Evolutionary conservation across 805 yeast species (phyloP).

Genomic region (Lipomyces oligophaga): DNA sequence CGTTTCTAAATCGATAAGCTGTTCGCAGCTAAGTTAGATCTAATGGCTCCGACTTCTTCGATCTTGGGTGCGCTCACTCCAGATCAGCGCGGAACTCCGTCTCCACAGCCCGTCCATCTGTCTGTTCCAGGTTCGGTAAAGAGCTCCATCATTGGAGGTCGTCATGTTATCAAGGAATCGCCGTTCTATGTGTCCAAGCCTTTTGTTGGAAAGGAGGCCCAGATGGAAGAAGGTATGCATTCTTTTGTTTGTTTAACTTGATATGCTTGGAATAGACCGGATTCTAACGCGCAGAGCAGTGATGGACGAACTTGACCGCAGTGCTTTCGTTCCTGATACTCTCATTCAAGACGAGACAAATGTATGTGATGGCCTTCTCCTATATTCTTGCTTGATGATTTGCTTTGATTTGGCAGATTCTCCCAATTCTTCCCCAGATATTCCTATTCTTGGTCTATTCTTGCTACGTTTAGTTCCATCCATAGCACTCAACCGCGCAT

Average conservation of each 20-base stretch:
- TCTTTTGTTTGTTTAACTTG: neutral
- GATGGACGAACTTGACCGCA: slow-evolving; percentile 70
- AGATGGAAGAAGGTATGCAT: slow-evolving; percentile 51
- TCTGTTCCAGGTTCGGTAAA: slow-evolving; percentile 19
- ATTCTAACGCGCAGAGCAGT: slow-evolving; percentile 45
- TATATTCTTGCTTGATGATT: neutral
- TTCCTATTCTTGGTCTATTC: neutral
- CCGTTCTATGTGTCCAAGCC: slow-evolving; percentile 59
- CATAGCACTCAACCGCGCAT: neutral
- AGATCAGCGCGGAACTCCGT: slow-evolving; percentile 14
- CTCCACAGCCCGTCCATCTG: slow-evolving; percentile 23
- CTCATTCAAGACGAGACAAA: slow-evolving; percentile 79
- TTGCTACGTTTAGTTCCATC: neutral
- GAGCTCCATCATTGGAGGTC: slow-evolving; percentile 5
- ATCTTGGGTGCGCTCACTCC: slow-evolving; percentile 4
- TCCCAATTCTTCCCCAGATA: neutral
- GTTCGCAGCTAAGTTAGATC: too few species aligned
- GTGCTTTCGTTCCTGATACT: slow-evolving; percentile 85
- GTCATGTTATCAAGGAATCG: slow-evolving; percentile 9
- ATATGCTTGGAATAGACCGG: neutral
- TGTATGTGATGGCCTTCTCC: slow-evolving; percentile 24
- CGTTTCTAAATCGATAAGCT: too few species aligned
- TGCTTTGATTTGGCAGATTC: neutral
- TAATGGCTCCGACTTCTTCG: neutral
- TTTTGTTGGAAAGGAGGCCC: slow-evolving; percentile 76